phyloP scores from a whole-genome alignment of 139 green algal genomes.

The Chlorella vulgaris region DNA sequence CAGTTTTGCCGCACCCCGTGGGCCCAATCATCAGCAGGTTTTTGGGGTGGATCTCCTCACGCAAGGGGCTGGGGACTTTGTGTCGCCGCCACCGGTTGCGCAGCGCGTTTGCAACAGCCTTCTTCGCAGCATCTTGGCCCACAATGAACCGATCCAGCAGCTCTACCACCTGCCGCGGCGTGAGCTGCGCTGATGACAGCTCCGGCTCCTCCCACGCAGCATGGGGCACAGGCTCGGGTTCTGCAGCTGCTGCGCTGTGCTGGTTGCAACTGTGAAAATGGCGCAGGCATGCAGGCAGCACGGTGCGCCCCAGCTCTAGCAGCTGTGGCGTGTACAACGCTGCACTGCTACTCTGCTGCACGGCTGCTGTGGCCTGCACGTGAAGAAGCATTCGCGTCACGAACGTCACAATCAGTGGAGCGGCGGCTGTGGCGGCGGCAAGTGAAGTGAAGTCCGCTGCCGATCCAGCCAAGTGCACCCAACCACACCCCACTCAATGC shows the following conservation, averaged over 20 bases:
- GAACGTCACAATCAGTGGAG: too few species aligned
- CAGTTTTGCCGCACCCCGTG: constrained; percentile 95
- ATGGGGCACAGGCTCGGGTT: constrained; percentile 24
- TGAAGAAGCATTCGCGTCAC: too few species aligned
- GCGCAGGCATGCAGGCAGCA: background rate
- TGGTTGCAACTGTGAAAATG: background rate
- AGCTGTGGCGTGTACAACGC: background rate
- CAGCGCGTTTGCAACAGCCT: constrained; percentile 92
- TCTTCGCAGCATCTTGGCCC: constrained; percentile 88
- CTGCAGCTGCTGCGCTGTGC: constrained; percentile 1
- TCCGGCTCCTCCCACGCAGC: constrained; percentile 15
- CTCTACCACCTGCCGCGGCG: constrained; percentile 69
- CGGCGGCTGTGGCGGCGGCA: too few species aligned
- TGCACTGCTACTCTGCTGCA: background rate
- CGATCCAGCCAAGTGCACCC: too few species aligned
- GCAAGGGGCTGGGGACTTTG: constrained; percentile 64
- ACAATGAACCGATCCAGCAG: constrained; percentile 90
- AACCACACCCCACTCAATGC: too few species aligned
- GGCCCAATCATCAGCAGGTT: constrained; percentile 97
- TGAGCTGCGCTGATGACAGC: constrained; percentile 20
- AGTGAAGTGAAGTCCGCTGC: too few species aligned
- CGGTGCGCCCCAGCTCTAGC: background rate
- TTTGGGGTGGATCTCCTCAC: constrained; percentile 94
- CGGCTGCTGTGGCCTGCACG: background rate
- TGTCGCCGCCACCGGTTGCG: constrained; percentile 92